Evolutionary conservation across 345 rosid genomes (phyloP).

Genomic region (Sisymbrium altissimum): DNA sequence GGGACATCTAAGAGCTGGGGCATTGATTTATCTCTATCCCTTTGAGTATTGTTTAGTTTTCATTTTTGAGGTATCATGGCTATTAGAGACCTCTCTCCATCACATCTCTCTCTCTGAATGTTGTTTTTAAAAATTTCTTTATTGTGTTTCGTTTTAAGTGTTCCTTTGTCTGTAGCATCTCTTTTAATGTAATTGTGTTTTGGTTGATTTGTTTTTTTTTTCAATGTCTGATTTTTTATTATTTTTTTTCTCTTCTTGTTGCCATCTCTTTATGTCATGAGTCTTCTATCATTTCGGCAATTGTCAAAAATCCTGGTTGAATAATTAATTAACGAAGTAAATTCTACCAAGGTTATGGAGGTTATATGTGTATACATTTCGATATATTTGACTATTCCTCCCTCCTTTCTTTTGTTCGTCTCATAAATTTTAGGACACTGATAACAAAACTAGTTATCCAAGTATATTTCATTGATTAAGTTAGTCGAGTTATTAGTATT

Average conservation of each 20-base stretch:
- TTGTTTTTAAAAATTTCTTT: not conserved
- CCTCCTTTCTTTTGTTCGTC: not conserved
- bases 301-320: not conserved
- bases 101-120: slow-evolving; percentile 16
- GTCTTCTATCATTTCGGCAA: not conserved
- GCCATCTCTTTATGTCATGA: not conserved
- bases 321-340: too few relatives aligned
- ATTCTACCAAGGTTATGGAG: not conserved
- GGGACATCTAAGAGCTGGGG: not conserved
- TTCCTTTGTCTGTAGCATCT: not conserved
- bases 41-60: slow-evolving; percentile 7
- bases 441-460: too few relatives aligned
- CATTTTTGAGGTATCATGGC: not conserved
- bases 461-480: not conserved
- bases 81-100: not conserved
- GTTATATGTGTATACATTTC: too few relatives aligned
- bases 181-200: not conserved
- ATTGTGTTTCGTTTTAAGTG: not conserved
- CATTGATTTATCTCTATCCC: slow-evolving; percentile 23
- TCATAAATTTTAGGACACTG: not conserved
- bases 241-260: not conserved
- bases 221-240: not conserved
- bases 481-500: not conserved
- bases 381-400: not conserved
- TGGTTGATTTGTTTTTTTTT: not conserved